These are phyloP conservation scores for Solidago caesia DNA, from an alignment of 129 eudicot genomes.

Conservation along the genomic window DNA sequence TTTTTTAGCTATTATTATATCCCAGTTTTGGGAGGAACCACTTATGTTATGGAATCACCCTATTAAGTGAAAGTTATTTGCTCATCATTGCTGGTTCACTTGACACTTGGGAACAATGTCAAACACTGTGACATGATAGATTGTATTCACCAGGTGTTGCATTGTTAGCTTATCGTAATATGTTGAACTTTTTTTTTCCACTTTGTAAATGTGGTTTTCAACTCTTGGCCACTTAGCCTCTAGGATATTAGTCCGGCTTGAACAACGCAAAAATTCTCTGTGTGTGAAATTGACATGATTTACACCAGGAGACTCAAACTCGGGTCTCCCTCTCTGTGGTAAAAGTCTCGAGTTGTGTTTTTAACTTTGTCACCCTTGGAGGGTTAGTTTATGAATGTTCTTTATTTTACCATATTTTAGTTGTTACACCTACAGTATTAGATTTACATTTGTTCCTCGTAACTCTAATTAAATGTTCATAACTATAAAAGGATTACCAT, in stretches of 20 bases:
- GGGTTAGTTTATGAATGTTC: background rate
- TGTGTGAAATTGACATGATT: background rate
- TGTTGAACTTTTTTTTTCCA: background rate
- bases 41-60: background rate
- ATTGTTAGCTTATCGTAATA: background rate
- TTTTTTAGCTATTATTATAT: background rate
- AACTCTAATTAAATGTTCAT: slow-evolving; percentile 5
- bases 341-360: background rate
- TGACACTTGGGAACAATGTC: background rate
- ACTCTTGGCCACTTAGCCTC: background rate
- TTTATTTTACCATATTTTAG: background rate
- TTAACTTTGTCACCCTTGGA: background rate
- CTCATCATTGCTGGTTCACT: background rate
- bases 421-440: slow-evolving; percentile 1
- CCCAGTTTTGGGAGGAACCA: background rate
- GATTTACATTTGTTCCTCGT: slow-evolving; percentile 11
- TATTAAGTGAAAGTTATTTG: no score
- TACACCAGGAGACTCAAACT: background rate
- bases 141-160: background rate
- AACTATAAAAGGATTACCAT: slow-evolving; percentile 10
- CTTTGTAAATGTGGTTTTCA: background rate
- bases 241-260: background rate
- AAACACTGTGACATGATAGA: background rate
- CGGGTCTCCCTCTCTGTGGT: background rate
- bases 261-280: background rate